Conservation (phyloP, 306 rosid species). For the Dryas alaskensis region DNA sequence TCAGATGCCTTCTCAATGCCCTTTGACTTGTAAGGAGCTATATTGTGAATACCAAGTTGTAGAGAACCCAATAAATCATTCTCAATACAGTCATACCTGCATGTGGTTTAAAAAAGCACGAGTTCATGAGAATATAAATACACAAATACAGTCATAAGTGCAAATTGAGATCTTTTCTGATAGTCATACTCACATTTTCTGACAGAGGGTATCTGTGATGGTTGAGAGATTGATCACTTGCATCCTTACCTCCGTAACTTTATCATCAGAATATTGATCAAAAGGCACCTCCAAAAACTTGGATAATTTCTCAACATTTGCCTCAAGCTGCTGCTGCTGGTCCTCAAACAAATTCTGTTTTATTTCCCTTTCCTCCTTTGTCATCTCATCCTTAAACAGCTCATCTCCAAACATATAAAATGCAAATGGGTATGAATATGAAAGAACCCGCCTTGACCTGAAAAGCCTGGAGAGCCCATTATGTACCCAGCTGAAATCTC, state of each 20-base stretch:
- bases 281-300: slow-evolving; percentile 79
- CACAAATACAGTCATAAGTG: neutral
- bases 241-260: slow-evolving; percentile 66
- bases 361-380: slow-evolving; percentile 59
- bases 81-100: slow-evolving; percentile 95
- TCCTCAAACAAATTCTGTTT: slow-evolving; percentile 93
- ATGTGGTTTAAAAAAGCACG: slow-evolving; percentile 14
- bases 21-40: slow-evolving; percentile 88
- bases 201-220: slow-evolving; percentile 65
- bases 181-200: slow-evolving; percentile 61
- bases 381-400: slow-evolving; percentile 78
- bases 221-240: slow-evolving; percentile 67
- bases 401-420: slow-evolving; percentile 97
- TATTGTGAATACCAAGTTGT: slow-evolving; percentile 57
- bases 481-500: slow-evolving; percentile 85
- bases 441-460: slow-evolving; percentile 94
- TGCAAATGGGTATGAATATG: slow-evolving; percentile 94
- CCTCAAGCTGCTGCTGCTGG: slow-evolving; percentile 97
- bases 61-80: slow-evolving; percentile 81
- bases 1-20: slow-evolving; percentile 94
- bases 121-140: neutral
- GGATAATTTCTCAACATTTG: slow-evolving; percentile 85
- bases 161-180: neutral
- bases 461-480: slow-evolving; percentile 81
- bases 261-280: slow-evolving; percentile 50